A percentile compares a stretch with the other conserved stretches of the same genome.
Evolutionary conservation across 768 basidiomycete genomes (phyloP).

Genomic region (Russula sp.): DNA sequence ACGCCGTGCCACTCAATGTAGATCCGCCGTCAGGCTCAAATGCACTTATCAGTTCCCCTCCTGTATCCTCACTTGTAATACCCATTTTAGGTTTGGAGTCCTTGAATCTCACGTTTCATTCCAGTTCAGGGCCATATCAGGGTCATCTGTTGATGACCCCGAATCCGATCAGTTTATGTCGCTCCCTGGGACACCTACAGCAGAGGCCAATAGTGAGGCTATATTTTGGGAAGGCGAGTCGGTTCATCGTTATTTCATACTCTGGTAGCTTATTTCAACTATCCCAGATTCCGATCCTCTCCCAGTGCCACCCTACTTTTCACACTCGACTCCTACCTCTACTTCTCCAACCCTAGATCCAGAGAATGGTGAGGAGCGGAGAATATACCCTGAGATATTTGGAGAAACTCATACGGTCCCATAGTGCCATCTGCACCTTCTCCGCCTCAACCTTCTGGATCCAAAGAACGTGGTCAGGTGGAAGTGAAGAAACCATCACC

Average conservation of each 20-base stretch:
- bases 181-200: conserved; percentile 2
- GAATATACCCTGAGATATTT: too few species aligned
- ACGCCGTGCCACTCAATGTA: background rate
- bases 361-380: background rate
- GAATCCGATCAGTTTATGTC: conserved; percentile 15
- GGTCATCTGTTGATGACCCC: background rate
- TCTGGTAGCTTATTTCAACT: background rate
- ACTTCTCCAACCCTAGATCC: background rate
- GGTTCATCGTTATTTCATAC: background rate
- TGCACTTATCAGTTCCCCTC: background rate
- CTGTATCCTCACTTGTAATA: background rate
- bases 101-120: background rate
- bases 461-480: background rate
- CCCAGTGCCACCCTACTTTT: background rate
- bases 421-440: background rate
- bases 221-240: conserved; percentile 1
- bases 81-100: background rate
- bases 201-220: background rate
- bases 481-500: background rate
- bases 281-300: background rate
- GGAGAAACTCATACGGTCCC: background rate
- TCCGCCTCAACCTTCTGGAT: background rate
- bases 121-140: background rate
- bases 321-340: background rate
- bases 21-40: background rate